Evolutionary conservation across 768 basidiomycete species (phyloP).

Genomic region (Kwoniella sp.): DNA sequence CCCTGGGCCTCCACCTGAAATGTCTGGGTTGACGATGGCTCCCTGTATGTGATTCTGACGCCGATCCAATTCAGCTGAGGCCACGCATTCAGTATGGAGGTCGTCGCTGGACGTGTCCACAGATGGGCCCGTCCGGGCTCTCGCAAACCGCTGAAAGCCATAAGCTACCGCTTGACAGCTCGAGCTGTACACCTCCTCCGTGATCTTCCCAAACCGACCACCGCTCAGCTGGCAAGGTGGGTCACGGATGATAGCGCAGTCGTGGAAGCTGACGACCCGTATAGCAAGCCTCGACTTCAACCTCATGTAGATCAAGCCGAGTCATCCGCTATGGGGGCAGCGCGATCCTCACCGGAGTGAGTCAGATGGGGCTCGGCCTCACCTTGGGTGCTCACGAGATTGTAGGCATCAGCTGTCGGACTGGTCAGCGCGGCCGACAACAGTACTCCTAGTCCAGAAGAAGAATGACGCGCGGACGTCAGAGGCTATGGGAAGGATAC

Average conservation of each 20-base stretch:
- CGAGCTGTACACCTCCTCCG: constrained; percentile 18
- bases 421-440: constrained; percentile 32
- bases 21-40: background rate
- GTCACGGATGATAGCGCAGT: background rate
- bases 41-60: background rate
- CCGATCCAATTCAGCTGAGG: too few species aligned
- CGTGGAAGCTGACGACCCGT: background rate
- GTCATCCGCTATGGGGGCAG: constrained; percentile 18
- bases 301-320: constrained; percentile 16
- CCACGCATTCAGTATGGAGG: too few species aligned
- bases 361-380: background rate
- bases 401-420: constrained; percentile 28
- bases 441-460: constrained; percentile 51
- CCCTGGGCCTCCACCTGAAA: background rate
- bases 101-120: too few species aligned
- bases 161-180: too few species aligned
- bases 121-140: too few species aligned
- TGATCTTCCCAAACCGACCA: constrained; percentile 19
- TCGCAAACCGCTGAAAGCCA: too few species aligned
- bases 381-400: background rate
- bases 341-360: constrained; percentile 14
- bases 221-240: constrained; percentile 14
- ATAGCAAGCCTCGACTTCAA: constrained; percentile 21
- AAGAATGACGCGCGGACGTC: constrained; percentile 43
- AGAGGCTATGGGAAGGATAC: constrained; percentile 31